Evolutionary conservation across 441 rosid genomes (phyloP), one percentile per base, ranked within the genome.

Genomic region (Gossypium gossypioides): DNA sequence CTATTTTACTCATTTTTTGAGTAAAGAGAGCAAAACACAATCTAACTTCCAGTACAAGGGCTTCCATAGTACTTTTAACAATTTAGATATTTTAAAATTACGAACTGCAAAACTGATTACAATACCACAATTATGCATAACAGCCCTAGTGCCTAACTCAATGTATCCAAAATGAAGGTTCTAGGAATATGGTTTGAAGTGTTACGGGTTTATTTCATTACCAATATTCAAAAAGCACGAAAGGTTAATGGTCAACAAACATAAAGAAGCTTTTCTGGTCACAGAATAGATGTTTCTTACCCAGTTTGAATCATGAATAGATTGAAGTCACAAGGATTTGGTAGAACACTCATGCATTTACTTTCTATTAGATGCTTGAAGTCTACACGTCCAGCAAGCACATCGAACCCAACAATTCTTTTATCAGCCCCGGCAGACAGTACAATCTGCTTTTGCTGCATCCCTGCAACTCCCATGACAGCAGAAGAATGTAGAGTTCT

Each of bases 341-440:
- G 89, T 66, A 88, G 83, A 61, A 91, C 87, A 52, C 97, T 91
- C 98, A 94, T 90, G 87, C 98, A 94, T 82, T 94, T 94, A 79
- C 86, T 87, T 15, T 94, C 97, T 48, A 90, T 80, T 74, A 88
- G 93, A 85, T 91, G 88, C 82, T 76, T 90, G 84, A 83, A 90
- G 51, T 84, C 91, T 19, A 86, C 87, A 82, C 88, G 83, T 76
- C 93, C 92, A 18, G 71, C 81, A 46, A 82, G 85, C 66, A 82
- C 84, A 75, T 94, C 96, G 66, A 86, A 94, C 72, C 96, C 98
- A 18, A 85, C 65, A 73, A 91, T 87, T 74, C 89, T 88, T 82
- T 78, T 90, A 84, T 94, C 98, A 12, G 90, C 89, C 27, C 98
- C 98, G 75, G 79, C 97, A 4, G 98, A 90, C 60, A 94, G 55